phyloP scores from a whole-genome alignment of 75 land plant species.

The Azolla pinnata region DNA sequence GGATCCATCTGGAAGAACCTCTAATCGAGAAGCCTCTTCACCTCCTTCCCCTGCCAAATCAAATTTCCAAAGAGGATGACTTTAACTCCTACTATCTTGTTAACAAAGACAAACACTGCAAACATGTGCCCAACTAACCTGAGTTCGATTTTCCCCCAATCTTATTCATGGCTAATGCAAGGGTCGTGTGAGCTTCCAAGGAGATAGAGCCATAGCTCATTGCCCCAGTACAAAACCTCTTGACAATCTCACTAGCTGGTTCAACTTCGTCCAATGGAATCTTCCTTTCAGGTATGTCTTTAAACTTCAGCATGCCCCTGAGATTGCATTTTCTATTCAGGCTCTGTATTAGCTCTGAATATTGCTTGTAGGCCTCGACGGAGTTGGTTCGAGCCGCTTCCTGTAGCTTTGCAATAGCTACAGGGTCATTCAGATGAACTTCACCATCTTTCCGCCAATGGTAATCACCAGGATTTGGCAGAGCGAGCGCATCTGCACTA shows the following conservation, averaged over 20 bases:
- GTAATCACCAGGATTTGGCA: conserved; percentile 96
- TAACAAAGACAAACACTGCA: background rate
- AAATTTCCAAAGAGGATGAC: no score
- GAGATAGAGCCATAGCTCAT: conserved; percentile 99
- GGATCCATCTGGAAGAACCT: conserved; percentile 80
- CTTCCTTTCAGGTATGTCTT: conserved; percentile 33
- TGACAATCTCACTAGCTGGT: conserved; percentile 96
- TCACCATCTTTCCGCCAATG: conserved; percentile 98
- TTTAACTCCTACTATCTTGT: no score
- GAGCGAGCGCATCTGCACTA: conserved; percentile 80
- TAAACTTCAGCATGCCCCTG: conserved; percentile 85
- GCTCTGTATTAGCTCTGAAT: conserved; percentile 70
- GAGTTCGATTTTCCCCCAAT: conserved; percentile 98
- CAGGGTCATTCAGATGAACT: conserved; percentile 91
- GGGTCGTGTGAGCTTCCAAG: conserved; percentile 78
- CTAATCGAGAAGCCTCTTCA: conserved; percentile 81
- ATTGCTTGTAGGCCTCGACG: conserved; percentile 83
- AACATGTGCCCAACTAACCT: conserved; percentile 28
- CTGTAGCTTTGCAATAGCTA: conserved; percentile 90
- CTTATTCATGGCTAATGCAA: conserved; percentile 92
- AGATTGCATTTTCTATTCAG: conserved; percentile 76
- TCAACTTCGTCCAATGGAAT: conserved; percentile 90
- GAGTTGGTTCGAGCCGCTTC: conserved; percentile 94
- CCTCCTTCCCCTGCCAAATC: conserved; percentile 85
- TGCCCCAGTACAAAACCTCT: conserved; percentile 96